Base-by-base conservation (phyloP, 768 basidiomycete species). In the Candolleomyces eurysporus region DNA sequence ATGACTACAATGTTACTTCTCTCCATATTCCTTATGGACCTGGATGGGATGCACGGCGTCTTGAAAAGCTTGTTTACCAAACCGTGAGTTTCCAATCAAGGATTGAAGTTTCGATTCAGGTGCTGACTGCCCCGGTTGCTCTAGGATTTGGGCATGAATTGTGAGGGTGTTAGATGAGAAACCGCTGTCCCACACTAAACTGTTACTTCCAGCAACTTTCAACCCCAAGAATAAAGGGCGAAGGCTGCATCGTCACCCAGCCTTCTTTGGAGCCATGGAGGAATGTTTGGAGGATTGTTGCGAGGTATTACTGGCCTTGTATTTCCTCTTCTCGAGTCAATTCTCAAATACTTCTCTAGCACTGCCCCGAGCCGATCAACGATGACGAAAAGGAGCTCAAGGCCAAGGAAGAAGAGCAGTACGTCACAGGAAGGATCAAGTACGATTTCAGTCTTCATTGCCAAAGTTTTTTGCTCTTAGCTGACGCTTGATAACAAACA, bases 231-330 rank as follows among this genome's bases (percentile, higher is more conserved):
- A 87, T 71, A 83, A 86, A 63, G 79, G 76, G 9, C 76, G 85
- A 11, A 75, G 79, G 3, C 77, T 88, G 3, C 86, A 88, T 74
- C 83, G 85, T 32, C 85, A 88, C 63, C 80, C 83, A 9, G 85
- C 85, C 0, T 87, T 85, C 71, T 86, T 87, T 61, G 86, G 86
- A 6, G 83, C 78, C 0, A 78, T 83, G 67, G 66, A 77, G 54
- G 85, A 88, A 60, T 82, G 82, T 51, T 58, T 87, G 19, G 84
- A 82, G 61, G 87, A 87, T 57, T 86, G 85, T 63, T 88, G 86
- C 69, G 84, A 84, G 77, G 84, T 84, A 36, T 5, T 2, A 7
- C 1, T 36, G 36, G 36, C 6, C 36, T 5, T 36, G 6, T 7
- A 36, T 11, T 36, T 6, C 1, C 5, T 4, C 26, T 26, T 11